A percentile compares a stretch with the other conserved stretches of the same genome.
Evolutionary conservation across 305 asterid genomes (phyloP).

Genomic region (Fraxinus ornus): DNA sequence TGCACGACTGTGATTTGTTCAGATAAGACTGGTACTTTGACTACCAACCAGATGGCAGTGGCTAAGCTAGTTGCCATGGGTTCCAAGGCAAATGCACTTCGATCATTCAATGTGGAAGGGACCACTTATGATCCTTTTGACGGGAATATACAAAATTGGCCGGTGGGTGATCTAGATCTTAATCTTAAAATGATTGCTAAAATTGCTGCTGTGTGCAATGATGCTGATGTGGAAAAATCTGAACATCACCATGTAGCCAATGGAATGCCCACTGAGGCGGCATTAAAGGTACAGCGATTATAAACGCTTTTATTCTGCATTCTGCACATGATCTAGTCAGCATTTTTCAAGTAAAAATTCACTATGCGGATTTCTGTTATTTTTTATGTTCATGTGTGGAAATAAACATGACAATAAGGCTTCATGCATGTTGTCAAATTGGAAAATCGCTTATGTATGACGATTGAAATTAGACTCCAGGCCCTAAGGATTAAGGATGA

Average conservation of each 20-base stretch:
- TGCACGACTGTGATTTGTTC: conserved; percentile 99
- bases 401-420: no score
- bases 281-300: conserved; percentile 79
- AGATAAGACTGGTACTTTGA: conserved; percentile 92
- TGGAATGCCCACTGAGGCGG: conserved; percentile 92
- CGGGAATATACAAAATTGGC: conserved; percentile 76
- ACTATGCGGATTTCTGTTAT: no score
- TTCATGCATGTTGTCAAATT: no score
- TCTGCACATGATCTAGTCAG: no score
- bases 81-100: conserved; percentile 38
- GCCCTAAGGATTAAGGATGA: not conserved
- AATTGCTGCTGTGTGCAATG: conserved; percentile 85
- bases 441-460: no score
- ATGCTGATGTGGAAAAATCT: conserved; percentile 68
- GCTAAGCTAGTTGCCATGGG: conserved; percentile 89
- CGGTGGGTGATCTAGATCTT: conserved; percentile 56
- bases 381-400: no score
- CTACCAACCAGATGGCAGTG: conserved; percentile 98
- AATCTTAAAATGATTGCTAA: conserved; percentile 81
- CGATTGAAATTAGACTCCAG: not conserved
- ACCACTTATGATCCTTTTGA: conserved; percentile 77
- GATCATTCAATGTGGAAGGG: conserved; percentile 79
- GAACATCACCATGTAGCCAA: conserved; percentile 55
- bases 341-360: no score
- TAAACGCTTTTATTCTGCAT: no score